A percentile compares a stretch with the other conserved stretches of the same genome.
These are phyloP conservation scores for Globomyces pollinis-pini DNA, from an alignment of 192 early-diverging fungal species.

Conservation along the genomic window DNA sequence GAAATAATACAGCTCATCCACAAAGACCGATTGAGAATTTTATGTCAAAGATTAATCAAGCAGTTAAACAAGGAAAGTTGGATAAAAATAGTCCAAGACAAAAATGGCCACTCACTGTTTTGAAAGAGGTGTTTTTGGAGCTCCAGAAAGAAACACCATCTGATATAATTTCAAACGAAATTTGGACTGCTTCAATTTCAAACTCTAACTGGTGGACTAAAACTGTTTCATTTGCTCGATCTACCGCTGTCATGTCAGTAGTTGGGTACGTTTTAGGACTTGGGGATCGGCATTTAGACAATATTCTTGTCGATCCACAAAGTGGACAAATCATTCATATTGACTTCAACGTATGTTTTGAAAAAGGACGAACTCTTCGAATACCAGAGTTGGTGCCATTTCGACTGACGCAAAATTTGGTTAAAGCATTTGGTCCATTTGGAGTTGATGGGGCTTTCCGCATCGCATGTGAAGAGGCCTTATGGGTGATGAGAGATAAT, in stretches of 20 bases:
- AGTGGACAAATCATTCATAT: constrained; percentile 58
- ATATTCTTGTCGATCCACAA: constrained; percentile 48
- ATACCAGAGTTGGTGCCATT: constrained; percentile 72
- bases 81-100: constrained; percentile 43
- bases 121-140: constrained; percentile 52
- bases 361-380: constrained; percentile 51
- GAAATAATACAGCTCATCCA: constrained; percentile 20
- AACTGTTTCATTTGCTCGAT: constrained; percentile 31
- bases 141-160: constrained; percentile 56
- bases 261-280: constrained; percentile 60
- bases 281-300: constrained; percentile 70
- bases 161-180: constrained; percentile 55
- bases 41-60: constrained; percentile 27
- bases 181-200: constrained; percentile 48
- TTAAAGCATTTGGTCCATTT: constrained; percentile 23
- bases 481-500: constrained; percentile 30
- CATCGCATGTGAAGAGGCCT: constrained; percentile 25
- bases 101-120: constrained; percentile 61
- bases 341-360: constrained; percentile 73
- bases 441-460: constrained; percentile 40
- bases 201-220: constrained; percentile 32
- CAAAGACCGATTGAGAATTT: constrained; percentile 38
- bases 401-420: constrained; percentile 53
- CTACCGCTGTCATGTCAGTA: constrained; percentile 53
- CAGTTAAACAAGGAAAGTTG: constrained; percentile 49